These are phyloP conservation scores for Nakazawaea siamensis DNA, from an alignment of 805 yeast species.

Conservation along the genomic window DNA sequence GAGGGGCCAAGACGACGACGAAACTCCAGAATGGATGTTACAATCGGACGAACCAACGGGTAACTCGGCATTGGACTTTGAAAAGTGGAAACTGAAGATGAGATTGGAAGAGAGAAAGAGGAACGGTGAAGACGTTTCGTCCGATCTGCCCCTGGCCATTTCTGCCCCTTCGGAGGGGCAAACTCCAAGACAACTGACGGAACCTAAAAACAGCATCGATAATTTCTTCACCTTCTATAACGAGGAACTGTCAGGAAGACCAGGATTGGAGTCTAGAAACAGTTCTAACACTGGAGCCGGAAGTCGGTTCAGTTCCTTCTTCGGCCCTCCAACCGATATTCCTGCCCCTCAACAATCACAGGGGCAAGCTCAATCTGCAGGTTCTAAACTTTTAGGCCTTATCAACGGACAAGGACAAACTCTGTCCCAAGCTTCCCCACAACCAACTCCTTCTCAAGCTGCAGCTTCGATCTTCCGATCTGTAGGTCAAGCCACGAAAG, in stretches of 20 bases:
- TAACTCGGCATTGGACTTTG: constrained; percentile 49
- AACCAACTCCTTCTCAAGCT: constrained; percentile 10
- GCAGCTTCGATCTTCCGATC: constrained; percentile 14
- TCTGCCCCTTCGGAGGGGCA: neutral
- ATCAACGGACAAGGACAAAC: constrained; percentile 5
- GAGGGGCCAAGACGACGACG: constrained; percentile 20
- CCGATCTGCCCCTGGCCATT: constrained; percentile 17
- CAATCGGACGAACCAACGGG: constrained; percentile 33
- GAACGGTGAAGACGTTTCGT: constrained; percentile 31
- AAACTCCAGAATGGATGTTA: constrained; percentile 29
- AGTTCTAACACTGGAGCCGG: constrained; percentile 2
- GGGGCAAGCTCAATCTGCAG: neutral
- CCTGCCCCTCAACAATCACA: neutral
- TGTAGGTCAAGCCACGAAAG: no score
- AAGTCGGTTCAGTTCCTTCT: constrained; percentile 15
- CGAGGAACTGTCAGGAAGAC: constrained; percentile 7
- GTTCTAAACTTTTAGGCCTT: constrained; percentile 16
- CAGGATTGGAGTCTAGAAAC: neutral
- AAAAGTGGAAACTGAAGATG: constrained; percentile 50
- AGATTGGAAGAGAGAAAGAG: constrained; percentile 38
- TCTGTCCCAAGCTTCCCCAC: constrained; percentile 4
- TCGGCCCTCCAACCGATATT: constrained; percentile 9
- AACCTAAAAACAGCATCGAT: constrained; percentile 31
- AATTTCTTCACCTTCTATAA: constrained; percentile 32
- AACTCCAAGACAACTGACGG: neutral